Conservation (phyloP, 441 rosid genomes). For the Manihot esculenta region DNA sequence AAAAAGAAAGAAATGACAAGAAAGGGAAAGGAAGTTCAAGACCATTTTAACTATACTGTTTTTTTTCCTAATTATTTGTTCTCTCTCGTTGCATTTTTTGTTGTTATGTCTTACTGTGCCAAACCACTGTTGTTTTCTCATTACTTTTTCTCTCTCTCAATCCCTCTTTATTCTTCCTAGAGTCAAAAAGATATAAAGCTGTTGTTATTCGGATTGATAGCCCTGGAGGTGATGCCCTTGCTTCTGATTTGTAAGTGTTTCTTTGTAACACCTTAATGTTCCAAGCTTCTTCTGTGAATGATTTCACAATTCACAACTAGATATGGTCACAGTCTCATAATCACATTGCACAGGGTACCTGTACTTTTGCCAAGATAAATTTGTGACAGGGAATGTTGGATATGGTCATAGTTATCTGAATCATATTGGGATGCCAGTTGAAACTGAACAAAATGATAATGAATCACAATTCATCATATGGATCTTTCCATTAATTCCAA, state of each 20-base stretch:
- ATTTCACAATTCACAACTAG: conserved; percentile 4
- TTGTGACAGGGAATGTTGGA: background rate
- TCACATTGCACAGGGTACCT: too few relatives aligned
- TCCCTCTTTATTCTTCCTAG: conserved; percentile 35
- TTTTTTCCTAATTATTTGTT: conserved; percentile 12
- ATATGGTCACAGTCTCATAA: too few relatives aligned
- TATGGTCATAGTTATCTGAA: background rate
- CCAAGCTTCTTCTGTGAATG: background rate
- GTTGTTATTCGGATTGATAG: conserved; percentile 91
- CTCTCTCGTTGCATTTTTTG: conserved; percentile 14
- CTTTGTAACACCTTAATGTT: conserved; percentile 2
- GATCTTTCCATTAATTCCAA: background rate
- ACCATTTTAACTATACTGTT: background rate
- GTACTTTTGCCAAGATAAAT: background rate
- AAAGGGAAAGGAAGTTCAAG: background rate
- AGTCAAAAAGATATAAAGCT: conserved; percentile 79
- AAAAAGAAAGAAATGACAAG: background rate
- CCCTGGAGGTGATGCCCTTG: conserved; percentile 99
- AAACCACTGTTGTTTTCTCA: conserved; percentile 19
- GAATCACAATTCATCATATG: too few relatives aligned
- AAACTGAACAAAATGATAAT: background rate
- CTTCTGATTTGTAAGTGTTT: conserved; percentile 95
- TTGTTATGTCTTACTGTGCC: conserved; percentile 1
- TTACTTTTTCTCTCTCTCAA: conserved; percentile 22
- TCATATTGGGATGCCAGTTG: background rate